Evolutionary conservation across 1,139 yeast species (phyloP), one percentile per base, ranked within the genome.

Genomic region (Scheffersomyces insectosa): DNA sequence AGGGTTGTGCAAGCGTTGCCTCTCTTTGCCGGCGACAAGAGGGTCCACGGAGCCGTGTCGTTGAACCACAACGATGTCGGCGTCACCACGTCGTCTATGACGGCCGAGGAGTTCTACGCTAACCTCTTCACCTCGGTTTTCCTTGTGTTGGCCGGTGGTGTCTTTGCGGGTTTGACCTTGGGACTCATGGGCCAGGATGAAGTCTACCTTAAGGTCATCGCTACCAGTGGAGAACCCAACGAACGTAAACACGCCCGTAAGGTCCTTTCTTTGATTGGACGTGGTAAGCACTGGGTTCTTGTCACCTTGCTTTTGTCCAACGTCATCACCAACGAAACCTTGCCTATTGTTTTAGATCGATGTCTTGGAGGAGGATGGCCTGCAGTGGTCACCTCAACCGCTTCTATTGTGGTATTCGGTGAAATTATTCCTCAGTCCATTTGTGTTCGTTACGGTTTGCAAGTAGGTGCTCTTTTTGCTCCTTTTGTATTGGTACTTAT

Each of bases 101-200:
- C 76, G 2, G 55, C 67, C 5, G 69, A 69, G 46, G 65, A 78
- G 47, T 82, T 81, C 54, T 81, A 80, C 67, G 49, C 75, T 42
- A 79, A 83, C 56, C 63, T 84, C 56, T 49, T 77, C 33, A 70
- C 87, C 3, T 86, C 96, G 0, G 79, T 77, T 3, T 55, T 77
- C 23, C 75, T 93, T 31, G 98, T 93, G 2, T 62, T 93, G 35
- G 77, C 90, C 3, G 99, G 99, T 40, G 99, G 99, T 51, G 87
- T 90, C 11, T 93, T 93, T 72, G 98, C 99, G 2, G 99, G 98
- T 7, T 72, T 93, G 41, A 93, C 99, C 20, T 75, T 93, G 44
- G 98, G 95, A 2, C 77, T 93, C 28, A 93, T 93, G 99, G 98
- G 98, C 49, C 98, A 91, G 66, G 98, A 93, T 63, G 98, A 91